phyloP scores from a whole-genome alignment of 352 stramenopile species.

The Globisporangium mamillatum region DNA sequence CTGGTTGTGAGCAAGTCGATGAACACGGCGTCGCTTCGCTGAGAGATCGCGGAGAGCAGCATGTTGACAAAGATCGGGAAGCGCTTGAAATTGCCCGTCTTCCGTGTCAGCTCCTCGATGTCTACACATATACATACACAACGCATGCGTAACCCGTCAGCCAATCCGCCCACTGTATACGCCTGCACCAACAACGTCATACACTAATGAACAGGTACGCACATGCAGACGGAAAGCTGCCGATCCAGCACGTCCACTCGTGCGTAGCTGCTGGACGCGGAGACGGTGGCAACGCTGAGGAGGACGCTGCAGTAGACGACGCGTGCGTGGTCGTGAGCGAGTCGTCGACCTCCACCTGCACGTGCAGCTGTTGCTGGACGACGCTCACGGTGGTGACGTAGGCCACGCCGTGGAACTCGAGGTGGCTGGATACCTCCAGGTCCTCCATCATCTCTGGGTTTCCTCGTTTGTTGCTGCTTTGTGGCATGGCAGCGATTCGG shows the following conservation, averaged over 20 bases:
- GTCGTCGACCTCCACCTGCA: slow-evolving; percentile 69
- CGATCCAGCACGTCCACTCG: slow-evolving; percentile 49
- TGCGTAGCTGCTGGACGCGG: not conserved
- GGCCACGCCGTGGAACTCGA: slow-evolving; percentile 70
- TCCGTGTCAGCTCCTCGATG: slow-evolving; percentile 90
- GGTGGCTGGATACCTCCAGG: slow-evolving; percentile 55
- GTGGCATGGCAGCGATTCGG: not conserved
- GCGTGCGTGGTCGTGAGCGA: not conserved
- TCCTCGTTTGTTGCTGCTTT: not conserved
- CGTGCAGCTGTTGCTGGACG: slow-evolving; percentile 48
- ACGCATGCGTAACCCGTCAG: not conserved
- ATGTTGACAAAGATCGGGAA: slow-evolving; percentile 93
- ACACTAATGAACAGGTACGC: not conserved
- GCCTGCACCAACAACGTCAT: not conserved
- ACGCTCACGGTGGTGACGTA: slow-evolving; percentile 76
- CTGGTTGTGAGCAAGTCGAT: slow-evolving; percentile 89
- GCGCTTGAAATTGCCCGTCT: slow-evolving; percentile 93
- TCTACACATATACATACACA: slow-evolving; percentile 27
- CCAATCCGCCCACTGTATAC: not conserved
- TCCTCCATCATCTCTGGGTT: slow-evolving; percentile 24
- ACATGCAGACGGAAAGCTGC: slow-evolving; percentile 55
- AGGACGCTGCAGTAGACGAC: not conserved
- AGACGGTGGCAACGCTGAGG: not conserved
- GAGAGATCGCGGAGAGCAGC: slow-evolving; percentile 77
- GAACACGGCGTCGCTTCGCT: slow-evolving; percentile 83